Evolutionary conservation across 257 asterid genomes (phyloP), one percentile per base, ranked within the genome.

Genomic region (Solanum chilense): DNA sequence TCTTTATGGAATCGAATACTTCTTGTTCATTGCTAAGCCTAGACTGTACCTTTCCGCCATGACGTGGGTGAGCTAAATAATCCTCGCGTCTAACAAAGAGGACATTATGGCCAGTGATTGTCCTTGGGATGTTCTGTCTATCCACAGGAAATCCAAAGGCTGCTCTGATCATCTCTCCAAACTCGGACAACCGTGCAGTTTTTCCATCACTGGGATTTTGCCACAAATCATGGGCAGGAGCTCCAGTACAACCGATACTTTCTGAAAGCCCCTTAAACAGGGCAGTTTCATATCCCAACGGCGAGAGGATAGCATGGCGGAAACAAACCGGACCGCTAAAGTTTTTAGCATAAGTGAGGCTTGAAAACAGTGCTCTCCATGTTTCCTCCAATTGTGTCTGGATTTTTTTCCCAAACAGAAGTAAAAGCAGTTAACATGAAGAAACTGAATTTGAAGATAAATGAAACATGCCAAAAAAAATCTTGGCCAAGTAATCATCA

Each of bases 71-170:
- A 42, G 99, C 98, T 29, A 93, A 89, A 89, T 97, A 97, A 90
- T 96, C 98, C 90, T 97, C 99, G 3, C 99, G 97, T 39, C 99
- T 91, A 44, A 97, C 98, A 69, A 97, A 96, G 88, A 97, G 98
- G 86, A 97, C 88, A 89, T 94, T 95, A 44, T 31, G 96, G 86
- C 91, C 92, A 1, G 93, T 90, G 62, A 29, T 87, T 11, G 91
- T 89, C 85, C 88, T 93, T 21, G 88, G 85, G 45, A 41, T 78
- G 35, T 21, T 92, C 83, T 88, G 94, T 64, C 92, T 88, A 39
- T 95, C 93, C 68, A 93, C 88, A 7, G 96, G 99, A 45, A 94
- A 88, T 73, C 94, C 97, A 82, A 97, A 93, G n/a, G 97, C 92
- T 41, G 99, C 95, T 87, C 94, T 91, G 86, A 96, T 92, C 99